These are phyloP conservation scores for Geotrichum candidum DNA, from an alignment of 1,139 yeast genomes.

Conservation along the genomic window DNA sequence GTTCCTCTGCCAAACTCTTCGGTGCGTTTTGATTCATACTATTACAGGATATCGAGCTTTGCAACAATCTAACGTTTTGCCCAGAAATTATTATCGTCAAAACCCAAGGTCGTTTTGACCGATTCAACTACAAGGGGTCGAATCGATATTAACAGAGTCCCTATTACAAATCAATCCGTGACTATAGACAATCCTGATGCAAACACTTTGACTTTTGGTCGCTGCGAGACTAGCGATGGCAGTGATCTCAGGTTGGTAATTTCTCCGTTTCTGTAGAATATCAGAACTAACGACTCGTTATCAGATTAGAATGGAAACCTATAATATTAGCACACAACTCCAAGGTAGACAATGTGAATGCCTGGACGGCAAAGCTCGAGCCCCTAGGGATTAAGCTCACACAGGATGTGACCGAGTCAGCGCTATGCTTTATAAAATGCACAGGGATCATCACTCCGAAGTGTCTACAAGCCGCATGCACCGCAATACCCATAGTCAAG, in stretches of 20 bases:
- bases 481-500: conserved; percentile 21
- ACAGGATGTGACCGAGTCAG: background rate
- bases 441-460: background rate
- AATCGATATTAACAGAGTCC: background rate
- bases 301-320: conserved; percentile 11
- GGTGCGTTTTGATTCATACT: conserved; percentile 12
- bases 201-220: background rate
- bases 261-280: background rate
- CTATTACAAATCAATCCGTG: background rate
- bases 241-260: background rate
- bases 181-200: background rate
- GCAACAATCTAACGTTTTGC: conserved; percentile 7
- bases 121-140: background rate
- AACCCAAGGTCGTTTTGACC: conserved; percentile 1
- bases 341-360: background rate
- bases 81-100: background rate
- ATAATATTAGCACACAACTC: background rate
- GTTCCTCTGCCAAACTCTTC: conserved; percentile 4
- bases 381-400: conserved; percentile 12
- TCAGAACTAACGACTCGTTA: conserved; percentile 8
- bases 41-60: background rate
- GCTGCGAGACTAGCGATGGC: background rate
- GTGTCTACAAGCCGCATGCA: conserved; percentile 22
- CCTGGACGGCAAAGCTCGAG: conserved; percentile 2
- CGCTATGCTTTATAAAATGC: conserved; percentile 6